Base-by-base conservation (phyloP, 2,329 filamentous ascomycete species). In the Coniochaeta sp. region DNA sequence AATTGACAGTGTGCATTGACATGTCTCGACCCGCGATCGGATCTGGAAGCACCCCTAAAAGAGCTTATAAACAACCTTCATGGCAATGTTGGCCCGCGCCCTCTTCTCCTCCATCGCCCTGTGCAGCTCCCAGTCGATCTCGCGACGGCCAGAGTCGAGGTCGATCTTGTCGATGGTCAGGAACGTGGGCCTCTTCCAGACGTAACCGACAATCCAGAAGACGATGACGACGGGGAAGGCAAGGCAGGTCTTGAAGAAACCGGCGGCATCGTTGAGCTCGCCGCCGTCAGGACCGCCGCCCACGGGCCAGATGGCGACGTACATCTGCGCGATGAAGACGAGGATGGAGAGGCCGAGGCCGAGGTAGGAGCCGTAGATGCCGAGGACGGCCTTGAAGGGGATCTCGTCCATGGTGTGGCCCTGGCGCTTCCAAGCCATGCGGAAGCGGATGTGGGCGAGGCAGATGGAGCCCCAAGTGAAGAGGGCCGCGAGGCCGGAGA, bases 381-480 rank as follows among this genome's bases (percentile, higher is more conserved):
- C 86, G 33, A 75, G 73, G 38, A 80, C 69, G 2, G 83, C 81
- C 49, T 73, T 67, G 70, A 86, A 89, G 0, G 85, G 81, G 14
- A 89, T 79, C 65, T 89, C 85, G 40, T 84, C 78, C 1, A 85
- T 64, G 3, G 74, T 78, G 64, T 82, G 82, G 16, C 82, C 81
- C 40, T 83, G 75, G 27, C 73, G 66, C 26, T 69, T 71, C 85
- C 84, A 88, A 0, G 83, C 85, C 2, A 66, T 61, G 32, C 85
- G 81, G 74, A 87, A 86, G 20, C 85, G 82, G 61, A 88, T 86
- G 60, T 88, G 85, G 2, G 82, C 75, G 3, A 85, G 68, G 59
- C 83, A 86, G 59, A 87, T 86, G 35, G 81, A 85, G 16, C 77
- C 83, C 84, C 84, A 89, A 12, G 83, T 83, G 64, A 86, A 86